phyloP scores from a whole-genome alignment of 2,329 filamentous ascomycete species.

The Ilyonectria sp. region DNA sequence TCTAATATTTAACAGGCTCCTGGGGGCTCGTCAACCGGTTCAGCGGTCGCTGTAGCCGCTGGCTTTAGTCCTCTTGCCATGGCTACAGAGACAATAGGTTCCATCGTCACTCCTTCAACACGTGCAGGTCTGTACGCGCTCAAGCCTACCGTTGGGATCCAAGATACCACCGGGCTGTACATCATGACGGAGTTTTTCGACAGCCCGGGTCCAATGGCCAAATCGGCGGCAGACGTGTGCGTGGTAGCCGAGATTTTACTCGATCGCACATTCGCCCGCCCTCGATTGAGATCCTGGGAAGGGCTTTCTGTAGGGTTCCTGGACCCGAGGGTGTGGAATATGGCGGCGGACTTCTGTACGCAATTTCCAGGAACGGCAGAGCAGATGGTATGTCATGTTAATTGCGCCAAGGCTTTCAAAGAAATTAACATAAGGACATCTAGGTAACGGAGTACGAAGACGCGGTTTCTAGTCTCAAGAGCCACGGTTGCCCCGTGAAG shows the following conservation, averaged over 20 bases:
- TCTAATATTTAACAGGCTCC: slow-evolving; percentile 40
- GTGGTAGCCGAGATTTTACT: neutral
- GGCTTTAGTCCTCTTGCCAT: slow-evolving; percentile 51
- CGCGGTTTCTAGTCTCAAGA: neutral
- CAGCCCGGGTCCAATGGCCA: slow-evolving; percentile 18
- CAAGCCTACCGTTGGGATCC: slow-evolving; percentile 42
- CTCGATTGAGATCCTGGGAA: neutral
- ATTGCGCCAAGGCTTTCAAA: neutral
- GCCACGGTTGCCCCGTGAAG: neutral
- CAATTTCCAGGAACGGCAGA: slow-evolving; percentile 8
- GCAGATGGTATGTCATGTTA: neutral
- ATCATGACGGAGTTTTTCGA: slow-evolving; percentile 13
- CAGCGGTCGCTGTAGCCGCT: slow-evolving; percentile 52
- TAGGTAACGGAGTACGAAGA: neutral
- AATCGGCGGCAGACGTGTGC: slow-evolving; percentile 3
- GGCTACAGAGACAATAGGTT: slow-evolving; percentile 53
- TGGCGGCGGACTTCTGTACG: slow-evolving; percentile 2
- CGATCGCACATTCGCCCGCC: neutral
- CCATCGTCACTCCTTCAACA: slow-evolving; percentile 42
- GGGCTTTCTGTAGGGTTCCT: slow-evolving; percentile 4
- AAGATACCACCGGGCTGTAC: slow-evolving; percentile 1
- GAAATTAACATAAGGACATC: neutral
- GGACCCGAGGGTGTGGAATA: slow-evolving; percentile 7
- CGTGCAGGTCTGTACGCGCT: slow-evolving; percentile 47
- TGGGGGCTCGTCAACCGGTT: slow-evolving; percentile 52